Evolutionary conservation across 139 green algal genomes (phyloP).

Genomic region (Yamagishiella unicocca): DNA sequence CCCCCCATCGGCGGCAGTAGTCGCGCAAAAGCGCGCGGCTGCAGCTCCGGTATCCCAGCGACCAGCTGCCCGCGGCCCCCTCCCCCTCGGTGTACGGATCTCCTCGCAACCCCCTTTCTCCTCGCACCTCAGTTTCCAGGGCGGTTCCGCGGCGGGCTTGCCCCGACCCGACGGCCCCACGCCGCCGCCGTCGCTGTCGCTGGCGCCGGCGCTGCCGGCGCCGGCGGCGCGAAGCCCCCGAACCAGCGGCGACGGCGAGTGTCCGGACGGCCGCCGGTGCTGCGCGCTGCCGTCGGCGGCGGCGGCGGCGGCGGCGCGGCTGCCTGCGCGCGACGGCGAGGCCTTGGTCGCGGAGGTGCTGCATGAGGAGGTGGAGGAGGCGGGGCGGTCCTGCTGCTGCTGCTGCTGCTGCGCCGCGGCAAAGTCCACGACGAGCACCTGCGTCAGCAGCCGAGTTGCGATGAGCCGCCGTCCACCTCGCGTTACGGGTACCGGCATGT

Average conservation of each 20-base stretch:
- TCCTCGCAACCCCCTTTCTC: background rate
- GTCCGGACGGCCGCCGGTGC: background rate
- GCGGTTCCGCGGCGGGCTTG: background rate
- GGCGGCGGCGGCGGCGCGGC: background rate
- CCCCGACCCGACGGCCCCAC: background rate
- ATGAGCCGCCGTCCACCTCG: no score
- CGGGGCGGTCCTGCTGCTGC: background rate
- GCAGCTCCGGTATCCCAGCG: no score
- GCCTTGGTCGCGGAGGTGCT: background rate
- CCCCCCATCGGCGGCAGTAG: no score
- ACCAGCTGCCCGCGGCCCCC: no score
- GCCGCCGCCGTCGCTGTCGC: background rate
- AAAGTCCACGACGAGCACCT: constrained; percentile 38
- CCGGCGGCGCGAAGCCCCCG: background rate
- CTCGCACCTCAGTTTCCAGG: constrained; percentile 28
- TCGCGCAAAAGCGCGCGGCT: no score
- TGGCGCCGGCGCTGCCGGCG: background rate
- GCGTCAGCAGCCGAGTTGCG: background rate
- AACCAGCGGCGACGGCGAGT: background rate
- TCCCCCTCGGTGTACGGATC: no score
- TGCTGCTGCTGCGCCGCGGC: background rate
- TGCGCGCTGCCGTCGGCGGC: background rate
- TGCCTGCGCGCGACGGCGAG: background rate
- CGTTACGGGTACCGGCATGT: no score
- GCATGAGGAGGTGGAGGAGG: background rate